A percentile compares a stretch with the other conserved stretches of the same genome.
These are phyloP conservation scores for Trametopsis cervina DNA, from an alignment of 768 basidiomycete species.

Conservation along the genomic window DNA sequence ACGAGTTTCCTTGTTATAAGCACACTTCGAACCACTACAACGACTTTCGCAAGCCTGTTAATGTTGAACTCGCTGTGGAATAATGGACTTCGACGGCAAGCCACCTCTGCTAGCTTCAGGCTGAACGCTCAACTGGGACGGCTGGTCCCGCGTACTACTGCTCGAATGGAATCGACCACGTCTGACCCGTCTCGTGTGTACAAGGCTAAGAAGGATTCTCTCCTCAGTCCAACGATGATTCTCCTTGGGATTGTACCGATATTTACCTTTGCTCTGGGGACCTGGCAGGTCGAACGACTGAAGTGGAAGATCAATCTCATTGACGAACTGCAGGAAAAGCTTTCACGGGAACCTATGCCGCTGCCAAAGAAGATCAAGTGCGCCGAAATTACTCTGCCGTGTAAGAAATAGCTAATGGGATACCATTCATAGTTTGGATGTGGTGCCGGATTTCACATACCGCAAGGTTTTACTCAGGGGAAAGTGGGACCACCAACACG, in stretches of 20 bases:
- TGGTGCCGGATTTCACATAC: constrained; percentile 83
- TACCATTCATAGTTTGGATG: constrained; percentile 45
- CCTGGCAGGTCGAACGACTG: constrained; percentile 90
- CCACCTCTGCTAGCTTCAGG: too few relatives aligned
- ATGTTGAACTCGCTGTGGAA: too few relatives aligned
- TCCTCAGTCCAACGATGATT: constrained; percentile 64
- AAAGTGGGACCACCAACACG: constrained; percentile 67
- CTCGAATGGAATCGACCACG: constrained; percentile 8
- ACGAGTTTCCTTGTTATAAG: too few relatives aligned
- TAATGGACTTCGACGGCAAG: not conserved
- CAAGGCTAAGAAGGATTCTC: constrained; percentile 50
- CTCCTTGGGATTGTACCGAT: constrained; percentile 82
- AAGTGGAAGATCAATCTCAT: constrained; percentile 95
- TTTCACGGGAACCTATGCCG: constrained; percentile 68
- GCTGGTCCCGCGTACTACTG: too few relatives aligned
- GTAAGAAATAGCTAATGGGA: constrained; percentile 1
- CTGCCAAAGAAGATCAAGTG: constrained; percentile 88
- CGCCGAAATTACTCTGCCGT: constrained; percentile 17
- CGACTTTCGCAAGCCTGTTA: too few relatives aligned
- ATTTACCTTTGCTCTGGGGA: constrained; percentile 83
- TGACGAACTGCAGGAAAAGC: constrained; percentile 87
- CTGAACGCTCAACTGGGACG: too few relatives aligned
- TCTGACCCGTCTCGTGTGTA: constrained; percentile 26
- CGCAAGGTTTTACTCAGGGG: constrained; percentile 80
- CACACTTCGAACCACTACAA: too few relatives aligned